These are phyloP conservation scores for Clathrus columnatus DNA, from an alignment of 768 basidiomycete species.

Conservation along the genomic window DNA sequence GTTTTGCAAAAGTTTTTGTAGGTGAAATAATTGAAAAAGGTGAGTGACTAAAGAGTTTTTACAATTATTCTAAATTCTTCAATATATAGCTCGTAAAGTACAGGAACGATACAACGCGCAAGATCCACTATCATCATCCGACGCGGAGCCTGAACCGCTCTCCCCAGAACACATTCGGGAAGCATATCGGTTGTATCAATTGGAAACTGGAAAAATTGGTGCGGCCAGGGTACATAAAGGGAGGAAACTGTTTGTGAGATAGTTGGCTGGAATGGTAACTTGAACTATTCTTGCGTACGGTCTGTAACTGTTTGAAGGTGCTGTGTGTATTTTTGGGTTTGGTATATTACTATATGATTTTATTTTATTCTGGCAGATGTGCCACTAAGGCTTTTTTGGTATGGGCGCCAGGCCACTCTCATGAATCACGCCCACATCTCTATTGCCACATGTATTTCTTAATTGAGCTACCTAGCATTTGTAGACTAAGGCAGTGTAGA, in stretches of 20 bases:
- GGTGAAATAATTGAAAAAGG: conserved; percentile 90
- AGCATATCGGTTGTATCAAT: conserved; percentile 76
- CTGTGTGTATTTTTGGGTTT: too few species aligned
- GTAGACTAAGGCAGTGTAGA: too few species aligned
- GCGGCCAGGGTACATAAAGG: conserved; percentile 61
- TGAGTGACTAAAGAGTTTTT: conserved; percentile 22
- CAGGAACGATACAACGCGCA: conserved; percentile 49
- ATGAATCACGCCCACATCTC: too few species aligned
- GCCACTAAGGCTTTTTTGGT: too few species aligned
- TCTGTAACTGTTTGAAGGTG: too few species aligned
- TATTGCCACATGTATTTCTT: too few species aligned
- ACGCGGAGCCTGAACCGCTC: conserved; percentile 59
- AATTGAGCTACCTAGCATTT: too few species aligned
- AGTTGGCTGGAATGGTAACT: conserved; percentile 1
- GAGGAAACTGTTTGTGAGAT: conserved; percentile 69
- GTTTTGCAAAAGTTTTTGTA: conserved; percentile 86
- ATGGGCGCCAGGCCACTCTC: too few species aligned
- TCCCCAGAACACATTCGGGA: conserved; percentile 87
- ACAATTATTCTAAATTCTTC: neutral
- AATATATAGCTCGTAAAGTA: conserved; percentile 55
- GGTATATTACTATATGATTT: too few species aligned
- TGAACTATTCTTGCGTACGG: too few species aligned
- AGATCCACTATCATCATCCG: neutral
- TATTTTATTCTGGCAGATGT: too few species aligned
- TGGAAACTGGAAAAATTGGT: conserved; percentile 74